Evolutionary conservation across 495 filamentous ascomycete species (phyloP).

Genomic region (Aspergillus indologenus): DNA sequence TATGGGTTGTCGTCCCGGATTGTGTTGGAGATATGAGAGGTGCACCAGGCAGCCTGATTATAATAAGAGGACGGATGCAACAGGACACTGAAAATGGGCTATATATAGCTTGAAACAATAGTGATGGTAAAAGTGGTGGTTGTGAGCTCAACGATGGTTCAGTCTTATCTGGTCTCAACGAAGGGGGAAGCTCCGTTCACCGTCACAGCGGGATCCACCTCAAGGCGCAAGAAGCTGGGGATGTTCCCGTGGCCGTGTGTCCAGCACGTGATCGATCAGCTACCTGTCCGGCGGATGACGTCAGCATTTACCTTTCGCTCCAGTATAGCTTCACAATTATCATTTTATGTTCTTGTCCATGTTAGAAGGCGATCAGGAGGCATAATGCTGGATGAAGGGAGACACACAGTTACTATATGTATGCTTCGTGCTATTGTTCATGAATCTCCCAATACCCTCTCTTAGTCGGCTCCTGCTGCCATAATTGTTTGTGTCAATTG

Average conservation of each 20-base stretch:
- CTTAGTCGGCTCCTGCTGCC: not conserved
- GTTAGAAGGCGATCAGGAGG: too few relatives aligned
- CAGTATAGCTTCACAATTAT: not conserved
- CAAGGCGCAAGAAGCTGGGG: conserved; percentile 1
- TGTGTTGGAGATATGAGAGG: not conserved
- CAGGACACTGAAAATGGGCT: not conserved
- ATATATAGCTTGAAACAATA: not conserved
- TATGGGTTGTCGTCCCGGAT: not conserved
- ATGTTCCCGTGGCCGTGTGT: conserved; percentile 14
- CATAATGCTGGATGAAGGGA: too few relatives aligned
- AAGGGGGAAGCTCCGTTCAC: conserved; percentile 8
- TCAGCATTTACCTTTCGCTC: conserved; percentile 1
- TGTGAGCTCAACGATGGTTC: not conserved
- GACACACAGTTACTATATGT: too few relatives aligned
- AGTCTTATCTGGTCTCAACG: conserved; percentile 6
- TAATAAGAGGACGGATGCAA: not conserved
- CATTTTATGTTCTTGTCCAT: too few relatives aligned
- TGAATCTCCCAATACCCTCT: too few relatives aligned
- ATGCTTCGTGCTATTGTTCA: too few relatives aligned
- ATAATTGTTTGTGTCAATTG: not conserved
- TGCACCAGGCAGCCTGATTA: not conserved
- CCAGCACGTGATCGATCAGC: conserved; percentile 17
- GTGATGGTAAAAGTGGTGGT: not conserved
- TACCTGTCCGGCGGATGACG: conserved; percentile 3
- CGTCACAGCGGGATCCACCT: conserved; percentile 11